Base-by-base conservation (phyloP, 495 filamentous ascomycete species). In the Haplographium delicatum region DNA sequence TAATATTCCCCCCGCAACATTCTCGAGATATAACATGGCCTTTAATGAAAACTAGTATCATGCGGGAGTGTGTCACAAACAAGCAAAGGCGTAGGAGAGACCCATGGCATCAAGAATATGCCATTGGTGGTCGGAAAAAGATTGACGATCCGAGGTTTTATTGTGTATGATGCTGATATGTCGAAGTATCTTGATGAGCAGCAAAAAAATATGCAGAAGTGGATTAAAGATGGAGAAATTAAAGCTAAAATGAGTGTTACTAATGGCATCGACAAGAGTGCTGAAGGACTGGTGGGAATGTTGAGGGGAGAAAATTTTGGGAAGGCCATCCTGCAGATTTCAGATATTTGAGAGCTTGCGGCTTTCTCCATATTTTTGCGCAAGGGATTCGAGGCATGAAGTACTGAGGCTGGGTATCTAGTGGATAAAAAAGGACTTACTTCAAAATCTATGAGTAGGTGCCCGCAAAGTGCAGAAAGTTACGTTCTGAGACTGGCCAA, bases 231-330 rank as follows among this genome's bases (percentile, higher is more conserved):
- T 5, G 88, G 89, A 3, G 78, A 80, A 4, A 79, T 96, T 68
- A 86, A 85, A 69, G 75, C 79, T 27, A 75, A 84, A 64, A 73
- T 82, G 46, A 68, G 72, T 57, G 68, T 89, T 52, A 89, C 84
- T 1, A 72, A 82, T 15, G 91, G 91, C n/a, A 87, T 95, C 50
- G 91, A 95, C 43, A 85, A 89, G 51, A 82, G 83, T 4, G 68
- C 82, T 26, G 79, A 89, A 41, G 91, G 86, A 11, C 72, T 95
- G 27, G 57, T 96, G 13, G 88, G 84, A 13, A 83, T 96, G 72
- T 72, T 95, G 50, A 62, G 83, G 62, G 91, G 91, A 30, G 80
- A 88, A 64, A 96, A 96, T 71, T 85, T 88, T 73, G 91, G 91
- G 54, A 96, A 96, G 74, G 88, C 89, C 26, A 77, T 93, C 18